Percentiles rank a stretch among this genome's conserved stretches.
phyloP scores from a whole-genome alignment of 139 green algal species.

The Chlorokybus atmophyticus region DNA sequence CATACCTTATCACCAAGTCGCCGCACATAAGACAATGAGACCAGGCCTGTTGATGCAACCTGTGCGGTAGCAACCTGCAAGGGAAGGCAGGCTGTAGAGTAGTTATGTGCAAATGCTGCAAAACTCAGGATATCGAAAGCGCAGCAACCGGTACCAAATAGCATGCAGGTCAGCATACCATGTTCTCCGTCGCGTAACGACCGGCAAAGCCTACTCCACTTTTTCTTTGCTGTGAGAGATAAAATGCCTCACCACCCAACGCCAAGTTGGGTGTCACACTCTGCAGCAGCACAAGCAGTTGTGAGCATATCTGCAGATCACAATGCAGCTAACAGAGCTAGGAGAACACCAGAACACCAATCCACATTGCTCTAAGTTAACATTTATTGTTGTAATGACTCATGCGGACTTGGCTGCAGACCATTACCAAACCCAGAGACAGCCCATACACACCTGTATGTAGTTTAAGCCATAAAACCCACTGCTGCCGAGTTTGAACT shows the following conservation, averaged over 20 bases:
- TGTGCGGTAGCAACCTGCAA: conserved; percentile 21
- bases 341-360: not conserved
- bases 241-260: conserved; percentile 86
- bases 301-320: too few species aligned
- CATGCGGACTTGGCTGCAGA: too few species aligned
- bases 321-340: too few species aligned
- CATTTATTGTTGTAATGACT: too few species aligned
- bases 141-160: too few species aligned
- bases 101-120: too few species aligned
- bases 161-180: too few species aligned
- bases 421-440: conserved; percentile 1
- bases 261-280: conserved; percentile 67
- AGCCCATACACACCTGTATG: conserved; percentile 20
- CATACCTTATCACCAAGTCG: conserved; percentile 81
- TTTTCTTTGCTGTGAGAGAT: conserved; percentile 64
- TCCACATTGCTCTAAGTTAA: too few species aligned
- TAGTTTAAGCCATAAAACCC: conserved; percentile 69
- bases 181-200: conserved; percentile 49
- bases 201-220: conserved; percentile 50
- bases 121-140: too few species aligned
- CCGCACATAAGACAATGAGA: conserved; percentile 80
- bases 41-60: conserved; percentile 83
- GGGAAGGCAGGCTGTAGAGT: too few species aligned
- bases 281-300: conserved; percentile 53
- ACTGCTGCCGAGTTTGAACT: conserved; percentile 89